phyloP scores from a whole-genome alignment of 1,139 yeast genomes.

The Geotrichum australiense region DNA sequence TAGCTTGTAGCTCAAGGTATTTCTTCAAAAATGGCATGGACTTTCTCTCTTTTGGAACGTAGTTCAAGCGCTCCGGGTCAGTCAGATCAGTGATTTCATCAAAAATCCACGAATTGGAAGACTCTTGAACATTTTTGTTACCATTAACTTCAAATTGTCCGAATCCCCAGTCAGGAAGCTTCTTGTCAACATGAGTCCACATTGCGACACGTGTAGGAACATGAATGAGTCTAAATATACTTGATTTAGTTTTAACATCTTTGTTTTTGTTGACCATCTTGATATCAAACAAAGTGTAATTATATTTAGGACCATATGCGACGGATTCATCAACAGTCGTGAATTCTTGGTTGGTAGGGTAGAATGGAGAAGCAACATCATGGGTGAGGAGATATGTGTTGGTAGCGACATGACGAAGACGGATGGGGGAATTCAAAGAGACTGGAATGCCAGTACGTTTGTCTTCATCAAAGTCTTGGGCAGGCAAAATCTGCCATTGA shows the following conservation, averaged over 20 bases:
- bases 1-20: conserved; percentile 81
- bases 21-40: conserved; percentile 69
- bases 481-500: conserved; percentile 84
- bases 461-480: conserved; percentile 38
- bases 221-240: conserved; percentile 65
- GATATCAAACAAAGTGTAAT: conserved; percentile 74
- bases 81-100: conserved; percentile 63
- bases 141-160: conserved; percentile 93
- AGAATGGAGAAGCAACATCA: conserved; percentile 95
- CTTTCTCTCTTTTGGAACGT: conserved; percentile 48
- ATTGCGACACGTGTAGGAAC: conserved; percentile 83
- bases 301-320: conserved; percentile 50
- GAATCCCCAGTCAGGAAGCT: conserved; percentile 92
- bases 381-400: conserved; percentile 77
- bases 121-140: conserved; percentile 67
- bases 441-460: conserved; percentile 44
- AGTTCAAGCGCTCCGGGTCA: conserved; percentile 51
- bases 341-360: conserved; percentile 86
- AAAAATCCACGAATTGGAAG: conserved; percentile 65
- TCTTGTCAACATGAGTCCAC: conserved; percentile 85
- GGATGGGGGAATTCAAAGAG: conserved; percentile 56
- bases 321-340: conserved; percentile 60
- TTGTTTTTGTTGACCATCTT: conserved; percentile 53
- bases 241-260: conserved; percentile 59
- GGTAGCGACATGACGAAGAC: conserved; percentile 78